These are phyloP conservation scores for Salix viminalis DNA, from an alignment of 345 rosid species.

Conservation along the genomic window DNA sequence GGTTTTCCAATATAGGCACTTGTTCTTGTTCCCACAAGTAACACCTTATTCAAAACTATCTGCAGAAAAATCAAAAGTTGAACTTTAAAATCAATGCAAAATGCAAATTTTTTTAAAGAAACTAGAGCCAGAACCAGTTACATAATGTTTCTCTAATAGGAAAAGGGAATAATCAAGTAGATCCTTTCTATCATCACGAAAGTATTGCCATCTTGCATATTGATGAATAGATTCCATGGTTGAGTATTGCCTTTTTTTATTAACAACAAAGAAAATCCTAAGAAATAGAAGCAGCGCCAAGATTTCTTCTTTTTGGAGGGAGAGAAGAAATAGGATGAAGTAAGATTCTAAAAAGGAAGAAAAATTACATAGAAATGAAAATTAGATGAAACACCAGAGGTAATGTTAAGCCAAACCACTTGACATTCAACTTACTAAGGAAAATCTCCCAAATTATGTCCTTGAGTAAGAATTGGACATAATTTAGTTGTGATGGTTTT, in stretches of 20 bases:
- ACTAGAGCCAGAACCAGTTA: not conserved
- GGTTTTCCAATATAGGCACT: constrained; percentile 86
- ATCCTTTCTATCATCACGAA: not conserved
- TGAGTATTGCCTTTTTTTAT: not conserved
- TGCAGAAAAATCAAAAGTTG: constrained; percentile 27
- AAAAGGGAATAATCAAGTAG: not conserved
- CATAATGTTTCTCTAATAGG: not conserved
- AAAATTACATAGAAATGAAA: not conserved
- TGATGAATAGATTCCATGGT: not conserved
- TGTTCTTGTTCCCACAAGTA: constrained; percentile 90
- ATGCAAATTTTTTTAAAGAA: not conserved
- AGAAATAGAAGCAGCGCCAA: not conserved
- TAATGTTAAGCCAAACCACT: not conserved
- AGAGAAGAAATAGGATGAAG: not conserved
- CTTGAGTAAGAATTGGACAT: not conserved
- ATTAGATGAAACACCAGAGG: not conserved
- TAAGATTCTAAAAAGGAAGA: not conserved
- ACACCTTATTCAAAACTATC: constrained; percentile 81
- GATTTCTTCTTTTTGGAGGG: not conserved
- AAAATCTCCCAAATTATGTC: not conserved
- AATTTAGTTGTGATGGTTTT: not conserved
- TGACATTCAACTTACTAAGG: not conserved
- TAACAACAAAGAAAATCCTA: not conserved
- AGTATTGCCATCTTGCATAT: not conserved
- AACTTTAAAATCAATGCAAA: not conserved